Percentiles rank a stretch among this genome's conserved stretches.
Conservation (phyloP, 441 rosid genomes). For the Populus hybrid region DNA sequence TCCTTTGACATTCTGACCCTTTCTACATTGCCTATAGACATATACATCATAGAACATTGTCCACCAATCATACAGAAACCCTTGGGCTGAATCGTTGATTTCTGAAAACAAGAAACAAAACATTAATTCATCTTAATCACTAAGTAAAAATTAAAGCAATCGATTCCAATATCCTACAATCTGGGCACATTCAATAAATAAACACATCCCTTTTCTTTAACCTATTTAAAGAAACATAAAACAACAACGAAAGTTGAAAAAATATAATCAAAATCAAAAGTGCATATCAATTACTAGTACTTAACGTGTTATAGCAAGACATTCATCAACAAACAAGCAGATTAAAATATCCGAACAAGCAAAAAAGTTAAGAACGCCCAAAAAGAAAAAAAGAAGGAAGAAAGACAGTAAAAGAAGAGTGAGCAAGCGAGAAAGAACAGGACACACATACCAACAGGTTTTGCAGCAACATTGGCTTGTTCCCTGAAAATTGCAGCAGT, state of each 20-base stretch:
- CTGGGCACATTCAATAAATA: not conserved
- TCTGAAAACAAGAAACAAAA: constrained; percentile 27
- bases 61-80: constrained; percentile 57
- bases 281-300: not conserved
- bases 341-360: not conserved
- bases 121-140: not conserved
- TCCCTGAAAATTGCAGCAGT: constrained; percentile 44
- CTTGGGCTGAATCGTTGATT: constrained; percentile 31
- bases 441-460: constrained; percentile 38
- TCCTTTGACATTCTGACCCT: constrained; percentile 15
- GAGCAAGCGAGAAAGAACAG: not conserved
- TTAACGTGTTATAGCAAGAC: not conserved
- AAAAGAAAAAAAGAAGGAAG: not conserved
- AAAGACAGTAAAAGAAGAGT: not conserved
- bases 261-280: not conserved
- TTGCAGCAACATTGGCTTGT: constrained; percentile 35
- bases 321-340: not conserved
- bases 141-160: not conserved
- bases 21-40: constrained; percentile 15
- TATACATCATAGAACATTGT: constrained; percentile 39
- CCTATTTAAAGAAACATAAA: not conserved
- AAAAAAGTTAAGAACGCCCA: not conserved
- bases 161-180: not conserved
- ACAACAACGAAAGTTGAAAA: not conserved
- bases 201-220: not conserved